Percentiles rank a stretch among this genome's conserved stretches.
These are phyloP conservation scores for Elaeagnus macrophylla DNA, from an alignment of 306 rosid genomes.

Conservation along the genomic window DNA sequence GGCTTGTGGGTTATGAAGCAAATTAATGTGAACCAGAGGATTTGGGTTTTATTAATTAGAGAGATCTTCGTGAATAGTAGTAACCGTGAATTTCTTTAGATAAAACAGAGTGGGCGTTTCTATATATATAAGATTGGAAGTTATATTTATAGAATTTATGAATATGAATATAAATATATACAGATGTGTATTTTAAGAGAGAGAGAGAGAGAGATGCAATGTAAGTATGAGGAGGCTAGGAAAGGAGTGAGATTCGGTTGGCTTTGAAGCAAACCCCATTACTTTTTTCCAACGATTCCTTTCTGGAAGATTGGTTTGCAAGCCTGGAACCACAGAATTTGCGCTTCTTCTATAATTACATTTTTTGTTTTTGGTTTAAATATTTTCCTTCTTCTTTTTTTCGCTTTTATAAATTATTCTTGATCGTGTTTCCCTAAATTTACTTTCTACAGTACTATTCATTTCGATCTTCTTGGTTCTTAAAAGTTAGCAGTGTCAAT, in stretches of 20 bases:
- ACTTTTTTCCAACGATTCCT: conserved; percentile 82
- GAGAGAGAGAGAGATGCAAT: conserved; percentile 34
- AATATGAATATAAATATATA: conserved; percentile 2
- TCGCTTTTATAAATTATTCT: no score
- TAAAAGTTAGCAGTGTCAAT: no score
- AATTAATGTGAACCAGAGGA: conserved; percentile 11
- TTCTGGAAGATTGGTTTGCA: conserved; percentile 77
- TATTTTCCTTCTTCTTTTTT: conserved; percentile 1
- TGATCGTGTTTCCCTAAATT: no score
- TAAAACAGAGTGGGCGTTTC: conserved; percentile 39
- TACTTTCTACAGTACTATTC: no score
- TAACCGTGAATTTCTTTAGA: conserved; percentile 35
- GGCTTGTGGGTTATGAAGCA: conserved; percentile 16
- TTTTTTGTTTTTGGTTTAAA: not conserved
- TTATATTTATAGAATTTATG: conserved; percentile 24
- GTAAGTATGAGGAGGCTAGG: conserved; percentile 59
- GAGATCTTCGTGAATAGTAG: conserved; percentile 30
- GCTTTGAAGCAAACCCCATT: conserved; percentile 96
- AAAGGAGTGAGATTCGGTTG: conserved; percentile 94
- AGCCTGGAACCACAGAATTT: conserved; percentile 78
- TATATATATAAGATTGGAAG: conserved; percentile 33
- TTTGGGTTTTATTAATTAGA: not conserved
- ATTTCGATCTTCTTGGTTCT: no score
- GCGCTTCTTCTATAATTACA: conserved; percentile 17
- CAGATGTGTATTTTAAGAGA: conserved; percentile 18